A percentile compares a stretch with the other conserved stretches of the same genome.
These are phyloP conservation scores for Lentinula sp. DNA, from an alignment of 768 basidiomycete genomes.

Conservation along the genomic window DNA sequence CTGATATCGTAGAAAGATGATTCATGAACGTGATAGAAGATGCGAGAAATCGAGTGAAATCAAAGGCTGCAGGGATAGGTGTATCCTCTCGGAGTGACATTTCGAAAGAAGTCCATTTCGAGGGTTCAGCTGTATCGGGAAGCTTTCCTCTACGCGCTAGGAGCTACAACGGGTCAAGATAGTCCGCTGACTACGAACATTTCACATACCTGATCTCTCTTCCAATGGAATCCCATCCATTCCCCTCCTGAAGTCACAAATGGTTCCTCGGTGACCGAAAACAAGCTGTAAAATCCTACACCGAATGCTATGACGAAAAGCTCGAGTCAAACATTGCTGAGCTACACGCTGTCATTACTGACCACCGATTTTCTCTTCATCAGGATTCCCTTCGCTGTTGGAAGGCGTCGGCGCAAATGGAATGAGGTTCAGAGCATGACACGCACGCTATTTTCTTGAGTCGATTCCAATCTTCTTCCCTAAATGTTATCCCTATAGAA, in stretches of 20 bases:
- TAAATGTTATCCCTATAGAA: constrained; percentile 83
- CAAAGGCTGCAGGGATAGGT: constrained; percentile 77
- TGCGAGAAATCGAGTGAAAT: constrained; percentile 83
- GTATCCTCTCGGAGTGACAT: constrained; percentile 81
- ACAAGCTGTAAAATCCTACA: constrained; percentile 79
- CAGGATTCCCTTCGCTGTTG: constrained; percentile 82
- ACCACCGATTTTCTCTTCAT: constrained; percentile 84
- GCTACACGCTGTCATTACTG: not conserved
- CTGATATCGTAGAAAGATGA: constrained; percentile 65
- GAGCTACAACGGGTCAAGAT: constrained; percentile 86
- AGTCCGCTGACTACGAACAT: constrained; percentile 74
- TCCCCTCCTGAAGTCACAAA: constrained; percentile 77
- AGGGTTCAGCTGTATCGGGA: constrained; percentile 29
- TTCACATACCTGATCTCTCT: not conserved
- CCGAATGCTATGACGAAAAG: constrained; percentile 54
- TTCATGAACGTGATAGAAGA: constrained; percentile 94
- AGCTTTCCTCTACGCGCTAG: constrained; percentile 76
- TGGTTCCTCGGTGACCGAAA: constrained; percentile 80
- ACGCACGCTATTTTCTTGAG: constrained; percentile 76
- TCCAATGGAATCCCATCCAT: constrained; percentile 14
- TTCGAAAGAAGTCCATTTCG: constrained; percentile 81
- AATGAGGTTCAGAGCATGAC: constrained; percentile 1
- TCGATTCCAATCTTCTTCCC: constrained; percentile 83
- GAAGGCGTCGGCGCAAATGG: not conserved
- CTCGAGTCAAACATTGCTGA: not conserved